These are phyloP conservation scores for Saccharomyces mikatae DNA, from an alignment of 805 yeast genomes.

Conservation along the genomic window DNA sequence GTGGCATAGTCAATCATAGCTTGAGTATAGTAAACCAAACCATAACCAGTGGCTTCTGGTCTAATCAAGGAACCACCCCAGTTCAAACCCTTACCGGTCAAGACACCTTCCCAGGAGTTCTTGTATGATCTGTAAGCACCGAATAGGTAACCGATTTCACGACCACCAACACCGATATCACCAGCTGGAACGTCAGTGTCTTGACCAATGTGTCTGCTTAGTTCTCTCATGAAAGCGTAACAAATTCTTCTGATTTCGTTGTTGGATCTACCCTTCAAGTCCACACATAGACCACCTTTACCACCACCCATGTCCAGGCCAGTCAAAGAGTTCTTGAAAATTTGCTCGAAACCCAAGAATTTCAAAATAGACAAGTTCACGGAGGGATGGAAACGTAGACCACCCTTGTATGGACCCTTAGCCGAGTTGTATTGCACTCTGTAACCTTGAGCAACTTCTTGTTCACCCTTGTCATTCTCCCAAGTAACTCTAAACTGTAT, in stretches of 20 bases:
- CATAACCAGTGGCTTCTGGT: constrained; percentile 98
- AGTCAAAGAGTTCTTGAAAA: constrained; percentile 93
- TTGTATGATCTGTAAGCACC: constrained; percentile 90
- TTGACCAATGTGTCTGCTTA: constrained; percentile 90
- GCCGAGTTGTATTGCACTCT: constrained; percentile 97
- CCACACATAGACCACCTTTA: constrained; percentile 95
- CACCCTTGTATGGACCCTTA: constrained; percentile 96
- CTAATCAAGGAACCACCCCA: constrained; percentile 98
- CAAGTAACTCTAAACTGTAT: constrained; percentile 92
- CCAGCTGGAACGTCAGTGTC: constrained; percentile 98
- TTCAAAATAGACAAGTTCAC: constrained; percentile 89
- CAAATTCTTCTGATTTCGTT: constrained; percentile 93
- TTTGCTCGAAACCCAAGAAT: constrained; percentile 94
- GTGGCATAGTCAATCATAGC: constrained; percentile 92
- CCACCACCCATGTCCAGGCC: constrained; percentile 98
- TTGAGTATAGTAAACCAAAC: constrained; percentile 90
- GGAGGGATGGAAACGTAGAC: constrained; percentile 91
- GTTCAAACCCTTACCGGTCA: constrained; percentile 91
- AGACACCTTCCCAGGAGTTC: constrained; percentile 89
- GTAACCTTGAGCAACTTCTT: constrained; percentile 92
- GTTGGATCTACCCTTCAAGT: constrained; percentile 90
- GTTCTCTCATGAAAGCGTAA: constrained; percentile 86
- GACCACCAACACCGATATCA: constrained; percentile 95
- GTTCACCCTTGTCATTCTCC: constrained; percentile 87
- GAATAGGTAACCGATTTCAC: constrained; percentile 80